Evolutionary conservation across 768 basidiomycete genomes (phyloP).

Genomic region (Phlebiopsis flavidoalba): DNA sequence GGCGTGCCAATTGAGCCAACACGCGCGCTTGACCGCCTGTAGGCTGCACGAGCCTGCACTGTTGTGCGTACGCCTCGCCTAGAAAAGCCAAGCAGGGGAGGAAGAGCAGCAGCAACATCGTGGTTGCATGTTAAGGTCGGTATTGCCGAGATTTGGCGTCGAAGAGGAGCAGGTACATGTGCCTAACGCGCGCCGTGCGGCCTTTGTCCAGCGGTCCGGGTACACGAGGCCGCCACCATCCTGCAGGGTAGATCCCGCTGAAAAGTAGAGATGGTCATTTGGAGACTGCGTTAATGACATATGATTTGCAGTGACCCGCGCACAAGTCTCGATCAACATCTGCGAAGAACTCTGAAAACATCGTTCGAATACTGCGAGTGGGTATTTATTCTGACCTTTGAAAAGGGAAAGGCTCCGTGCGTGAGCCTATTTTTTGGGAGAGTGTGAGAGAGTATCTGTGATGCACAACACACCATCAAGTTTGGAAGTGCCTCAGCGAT

Average conservation of each 20-base stretch:
- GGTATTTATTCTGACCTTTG: no score
- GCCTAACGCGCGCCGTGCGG: not conserved
- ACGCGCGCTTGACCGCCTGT: not conserved
- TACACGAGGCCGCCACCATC: slow-evolving; percentile 2
- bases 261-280: no score
- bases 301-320: no score
- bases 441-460: no score
- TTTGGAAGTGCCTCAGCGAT: no score
- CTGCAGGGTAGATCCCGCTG: not conserved
- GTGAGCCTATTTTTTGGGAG: no score
- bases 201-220: not conserved
- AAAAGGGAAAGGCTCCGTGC: no score
- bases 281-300: no score
- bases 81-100: slow-evolving; percentile 8
- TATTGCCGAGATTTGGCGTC: not conserved
- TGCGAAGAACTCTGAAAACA: no score
- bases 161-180: not conserved
- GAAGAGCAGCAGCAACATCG: slow-evolving; percentile 10
- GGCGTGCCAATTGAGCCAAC: slow-evolving; percentile 2
- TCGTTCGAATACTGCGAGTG: no score
- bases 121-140: slow-evolving; percentile 4
- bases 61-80: slow-evolving; percentile 13
- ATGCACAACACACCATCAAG: no score
- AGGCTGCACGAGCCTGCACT: slow-evolving; percentile 19
- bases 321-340: no score